Conservation (phyloP, 345 rosid genomes). For the Rhizophora mangle region DNA sequence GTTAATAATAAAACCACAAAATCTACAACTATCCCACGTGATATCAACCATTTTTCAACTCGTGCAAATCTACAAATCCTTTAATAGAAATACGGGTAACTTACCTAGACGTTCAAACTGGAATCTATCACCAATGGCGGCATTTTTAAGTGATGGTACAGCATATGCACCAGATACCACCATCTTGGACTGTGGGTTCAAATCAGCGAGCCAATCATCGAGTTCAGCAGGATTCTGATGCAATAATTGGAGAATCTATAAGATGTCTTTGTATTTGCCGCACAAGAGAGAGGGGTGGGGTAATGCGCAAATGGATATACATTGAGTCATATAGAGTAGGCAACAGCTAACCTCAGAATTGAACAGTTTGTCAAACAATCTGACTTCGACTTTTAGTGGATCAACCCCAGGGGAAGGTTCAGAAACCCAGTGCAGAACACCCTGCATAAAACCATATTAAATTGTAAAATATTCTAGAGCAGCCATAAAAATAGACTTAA, state of each 20-base stretch:
- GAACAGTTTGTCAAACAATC: slow-evolving; percentile 86
- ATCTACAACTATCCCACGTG: neutral
- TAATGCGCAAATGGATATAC: neutral
- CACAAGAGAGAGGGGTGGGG: neutral
- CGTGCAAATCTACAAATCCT: slow-evolving; percentile 1
- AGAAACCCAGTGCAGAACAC: slow-evolving; percentile 96
- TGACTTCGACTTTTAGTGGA: slow-evolving; percentile 81
- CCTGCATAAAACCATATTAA: slow-evolving; percentile 33
- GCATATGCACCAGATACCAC: slow-evolving; percentile 61
- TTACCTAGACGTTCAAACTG: slow-evolving; percentile 96
- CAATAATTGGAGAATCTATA: slow-evolving; percentile 15
- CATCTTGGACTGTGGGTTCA: slow-evolving; percentile 64
- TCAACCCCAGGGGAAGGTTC: slow-evolving; percentile 59
- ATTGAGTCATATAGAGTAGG: neutral
- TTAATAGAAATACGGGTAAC: neutral
- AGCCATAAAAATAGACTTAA: neutral
- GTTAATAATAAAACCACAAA: no score
- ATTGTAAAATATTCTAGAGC: neutral
- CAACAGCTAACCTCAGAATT: slow-evolving; percentile 62
- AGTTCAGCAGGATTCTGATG: slow-evolving; percentile 80
- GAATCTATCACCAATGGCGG: slow-evolving; percentile 64
- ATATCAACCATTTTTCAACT: slow-evolving; percentile 4
- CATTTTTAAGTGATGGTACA: slow-evolving; percentile 52
- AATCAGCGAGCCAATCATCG: slow-evolving; percentile 77
- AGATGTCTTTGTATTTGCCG: neutral